phyloP scores from a whole-genome alignment of 2,329 filamentous ascomycete species.

The Erysiphe pisi region DNA sequence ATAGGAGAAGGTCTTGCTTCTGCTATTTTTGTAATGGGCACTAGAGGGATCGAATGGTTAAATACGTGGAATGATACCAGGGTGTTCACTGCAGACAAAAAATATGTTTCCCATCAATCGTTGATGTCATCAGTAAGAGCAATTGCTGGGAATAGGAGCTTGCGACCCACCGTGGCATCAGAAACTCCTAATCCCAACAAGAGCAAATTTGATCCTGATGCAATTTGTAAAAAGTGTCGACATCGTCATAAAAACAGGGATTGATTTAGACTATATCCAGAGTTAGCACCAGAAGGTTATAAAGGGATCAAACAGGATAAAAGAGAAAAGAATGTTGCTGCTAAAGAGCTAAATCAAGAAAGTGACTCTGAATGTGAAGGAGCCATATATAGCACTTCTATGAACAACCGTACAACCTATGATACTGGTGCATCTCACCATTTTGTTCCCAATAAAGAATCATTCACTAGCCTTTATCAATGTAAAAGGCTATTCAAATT shows the following conservation, averaged over 20 bases:
- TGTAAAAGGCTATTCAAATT: not conserved
- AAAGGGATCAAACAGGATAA: too few relatives aligned
- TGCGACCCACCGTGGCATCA: not conserved
- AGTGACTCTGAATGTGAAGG: not conserved
- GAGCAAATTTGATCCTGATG: not conserved
- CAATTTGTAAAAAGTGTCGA: not conserved
- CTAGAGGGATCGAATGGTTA: too few relatives aligned
- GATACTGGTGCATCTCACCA: conserved; percentile 10
- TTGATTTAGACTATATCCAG: conserved; percentile 13
- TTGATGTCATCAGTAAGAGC: conserved; percentile 5
- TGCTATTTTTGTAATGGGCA: not conserved
- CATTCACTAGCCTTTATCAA: not conserved
- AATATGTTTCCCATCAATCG: not conserved
- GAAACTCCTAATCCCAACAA: not conserved
- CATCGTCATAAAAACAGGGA: conserved; percentile 11
- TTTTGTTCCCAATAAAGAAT: not conserved
- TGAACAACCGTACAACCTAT: not conserved
- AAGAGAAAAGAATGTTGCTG: too few relatives aligned
- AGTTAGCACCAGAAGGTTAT: too few relatives aligned
- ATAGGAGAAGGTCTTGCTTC: not conserved
- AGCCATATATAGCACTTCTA: not conserved
- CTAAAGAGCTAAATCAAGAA: too few relatives aligned
- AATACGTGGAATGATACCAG: not conserved
- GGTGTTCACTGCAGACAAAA: not conserved
- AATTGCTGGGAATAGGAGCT: not conserved